Conservation (phyloP, 768 basidiomycete species). For the Rhizopogon roseolus region DNA sequence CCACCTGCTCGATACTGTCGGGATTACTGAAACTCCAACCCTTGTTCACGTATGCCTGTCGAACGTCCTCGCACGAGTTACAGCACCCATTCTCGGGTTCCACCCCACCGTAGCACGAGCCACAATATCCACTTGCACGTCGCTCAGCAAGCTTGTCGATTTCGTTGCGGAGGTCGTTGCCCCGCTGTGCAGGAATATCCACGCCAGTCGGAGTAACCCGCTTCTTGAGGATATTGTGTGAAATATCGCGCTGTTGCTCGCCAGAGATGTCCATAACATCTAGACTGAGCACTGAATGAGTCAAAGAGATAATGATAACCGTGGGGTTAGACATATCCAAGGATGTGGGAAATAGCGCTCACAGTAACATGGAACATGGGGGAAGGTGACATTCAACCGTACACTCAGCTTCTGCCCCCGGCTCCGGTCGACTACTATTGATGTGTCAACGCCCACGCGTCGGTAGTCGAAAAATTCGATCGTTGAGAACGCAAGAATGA, state of each 20-base stretch:
- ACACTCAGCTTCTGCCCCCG: constrained; percentile 93
- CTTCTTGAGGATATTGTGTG: constrained; percentile 85
- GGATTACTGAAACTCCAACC: constrained; percentile 97
- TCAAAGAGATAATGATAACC: not conserved
- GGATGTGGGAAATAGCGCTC: constrained; percentile 29
- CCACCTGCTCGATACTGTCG: constrained; percentile 86
- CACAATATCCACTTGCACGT: constrained; percentile 71
- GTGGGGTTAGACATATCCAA: not conserved
- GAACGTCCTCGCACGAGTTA: constrained; percentile 93
- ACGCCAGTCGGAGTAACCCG: constrained; percentile 61
- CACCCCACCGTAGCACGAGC: constrained; percentile 91
- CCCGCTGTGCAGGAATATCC: constrained; percentile 50
- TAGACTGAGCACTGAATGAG: constrained; percentile 74
- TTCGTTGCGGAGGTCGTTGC: constrained; percentile 76
- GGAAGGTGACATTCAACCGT: constrained; percentile 90
- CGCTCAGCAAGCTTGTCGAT: constrained; percentile 71
- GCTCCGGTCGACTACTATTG: constrained; percentile 90
- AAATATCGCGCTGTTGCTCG: constrained; percentile 86
- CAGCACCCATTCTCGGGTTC: constrained; percentile 82
- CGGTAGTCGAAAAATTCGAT: constrained; percentile 98
- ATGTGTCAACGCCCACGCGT: constrained; percentile 79
- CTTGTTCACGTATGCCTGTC: constrained; percentile 81
- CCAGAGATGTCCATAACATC: constrained; percentile 99
- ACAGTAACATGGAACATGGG: constrained; percentile 97
- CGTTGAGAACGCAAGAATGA: constrained; percentile 86